Conservation (phyloP, 306 rosid species). For the Carpinus viminea region DNA sequence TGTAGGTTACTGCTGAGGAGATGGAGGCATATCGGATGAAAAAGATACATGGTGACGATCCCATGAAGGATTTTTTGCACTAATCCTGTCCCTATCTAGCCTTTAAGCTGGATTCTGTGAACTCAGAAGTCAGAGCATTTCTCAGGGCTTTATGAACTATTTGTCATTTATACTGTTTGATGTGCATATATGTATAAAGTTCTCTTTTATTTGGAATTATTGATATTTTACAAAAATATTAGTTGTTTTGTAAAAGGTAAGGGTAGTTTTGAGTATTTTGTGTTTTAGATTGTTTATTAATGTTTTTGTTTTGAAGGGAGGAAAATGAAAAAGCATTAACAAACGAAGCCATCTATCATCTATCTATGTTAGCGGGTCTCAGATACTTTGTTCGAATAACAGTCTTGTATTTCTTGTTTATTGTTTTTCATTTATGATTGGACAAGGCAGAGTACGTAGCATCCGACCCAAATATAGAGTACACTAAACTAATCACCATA, state of each 20-base stretch:
- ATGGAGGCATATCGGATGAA: conserved; percentile 59
- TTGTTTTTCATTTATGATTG: neutral
- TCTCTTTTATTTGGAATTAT: too few relatives aligned
- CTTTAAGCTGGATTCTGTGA: neutral
- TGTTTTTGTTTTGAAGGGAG: too few relatives aligned
- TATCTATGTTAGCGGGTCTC: too few relatives aligned
- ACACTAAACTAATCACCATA: neutral
- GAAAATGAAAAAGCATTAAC: too few relatives aligned
- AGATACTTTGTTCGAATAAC: too few relatives aligned
- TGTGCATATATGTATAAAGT: neutral
- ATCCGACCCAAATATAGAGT: neutral
- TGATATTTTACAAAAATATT: too few relatives aligned
- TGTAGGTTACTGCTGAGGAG: conserved; percentile 51
- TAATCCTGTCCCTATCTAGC: neutral
- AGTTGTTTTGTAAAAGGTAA: too few relatives aligned
- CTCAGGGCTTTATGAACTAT: neutral
- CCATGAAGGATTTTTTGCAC: conserved; percentile 49
- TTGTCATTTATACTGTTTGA: neutral
- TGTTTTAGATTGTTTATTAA: too few relatives aligned
- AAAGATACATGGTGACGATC: conserved; percentile 53
- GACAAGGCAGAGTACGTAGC: neutral
- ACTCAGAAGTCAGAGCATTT: neutral
- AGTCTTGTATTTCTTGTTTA: too few relatives aligned
- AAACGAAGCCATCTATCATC: too few relatives aligned
- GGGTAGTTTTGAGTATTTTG: too few relatives aligned